Base-by-base conservation (phyloP, 805 yeast genomes). In the Starmerella apicola region DNA sequence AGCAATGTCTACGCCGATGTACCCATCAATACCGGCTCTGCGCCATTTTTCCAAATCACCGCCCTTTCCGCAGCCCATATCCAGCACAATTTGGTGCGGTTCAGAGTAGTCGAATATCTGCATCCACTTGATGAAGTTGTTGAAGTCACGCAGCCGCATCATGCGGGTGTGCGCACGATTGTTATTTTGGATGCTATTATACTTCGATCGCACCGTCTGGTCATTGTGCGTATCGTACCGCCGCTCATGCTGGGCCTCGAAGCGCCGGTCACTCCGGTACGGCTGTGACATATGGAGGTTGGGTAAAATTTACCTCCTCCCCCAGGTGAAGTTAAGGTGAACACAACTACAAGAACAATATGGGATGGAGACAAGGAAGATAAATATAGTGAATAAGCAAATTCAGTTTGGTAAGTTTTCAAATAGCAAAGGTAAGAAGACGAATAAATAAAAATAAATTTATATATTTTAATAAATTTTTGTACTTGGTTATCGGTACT, bases 31-130 rank as follows among this genome's bases (percentile, higher is more conserved):
- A 17, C 72, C 65, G 1, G 83, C 79, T 50, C 74, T 74, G 37
- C 78, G 81, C 76, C 94, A 88, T 58, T 91, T 91, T 51, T 80
- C 74, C 53, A 91, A 63, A 62, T 91, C 99, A 21, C 99, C 99
- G 38, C 99, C 99, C 58, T 91, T 93, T 12, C 99, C 99, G 61
- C 97, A 86, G 13, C 95, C 95, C 41, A 88, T 60, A 55, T 91
- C 99, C 16, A 91, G 63, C 1, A 80, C 84, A 17, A 71, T 67
- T 30, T 71, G 69, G 45, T 72, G 63, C 34, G 65, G 64, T 26
- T 63, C 64, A 2, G 78, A 74, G 59, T 67, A 77, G 50, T 79
- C 81, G 41, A 79, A 78, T 39, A 91, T 76, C 7, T 88, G 63
- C 54, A 85, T 81, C 56, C 83, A 81, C 56, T 91, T 91, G 53